A percentile compares a stretch with the other conserved stretches of the same genome.
phyloP scores from a whole-genome alignment of 1,139 yeast species.

The Geotrichum cucujoidarum region DNA sequence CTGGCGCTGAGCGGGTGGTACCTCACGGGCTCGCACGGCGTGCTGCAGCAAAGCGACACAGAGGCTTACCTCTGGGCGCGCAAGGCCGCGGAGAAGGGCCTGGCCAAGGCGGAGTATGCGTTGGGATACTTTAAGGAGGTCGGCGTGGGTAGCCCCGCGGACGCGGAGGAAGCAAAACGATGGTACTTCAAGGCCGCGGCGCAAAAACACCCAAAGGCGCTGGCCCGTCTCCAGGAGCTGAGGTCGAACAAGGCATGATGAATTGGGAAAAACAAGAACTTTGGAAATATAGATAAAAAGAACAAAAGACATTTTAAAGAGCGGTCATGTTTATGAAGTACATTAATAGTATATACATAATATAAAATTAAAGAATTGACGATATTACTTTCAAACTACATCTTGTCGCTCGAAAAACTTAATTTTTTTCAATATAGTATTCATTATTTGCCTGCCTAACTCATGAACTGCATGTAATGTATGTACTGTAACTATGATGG shows the following conservation, averaged over 20 bases:
- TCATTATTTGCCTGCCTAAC: too few species aligned
- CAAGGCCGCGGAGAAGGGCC: constrained; percentile 72
- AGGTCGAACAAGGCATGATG: neutral
- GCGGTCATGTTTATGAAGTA: too few species aligned
- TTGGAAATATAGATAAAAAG: too few species aligned
- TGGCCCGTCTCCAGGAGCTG: constrained; percentile 38
- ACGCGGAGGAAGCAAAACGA: constrained; percentile 45
- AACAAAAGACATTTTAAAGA: too few species aligned
- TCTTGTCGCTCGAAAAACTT: too few species aligned
- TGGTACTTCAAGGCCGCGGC: constrained; percentile 60
- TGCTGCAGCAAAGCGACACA: constrained; percentile 65
- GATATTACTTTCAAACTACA: too few species aligned
- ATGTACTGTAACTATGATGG: neutral
- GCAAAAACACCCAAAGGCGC: constrained; percentile 54
- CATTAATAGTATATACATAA: too few species aligned
- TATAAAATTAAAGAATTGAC: neutral
- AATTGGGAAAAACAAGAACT: too few species aligned
- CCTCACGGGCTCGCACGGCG: constrained; percentile 70
- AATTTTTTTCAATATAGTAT: too few species aligned
- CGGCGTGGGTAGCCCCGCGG: constrained; percentile 62
- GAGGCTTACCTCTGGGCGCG: constrained; percentile 90
- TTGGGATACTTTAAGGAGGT: constrained; percentile 76
- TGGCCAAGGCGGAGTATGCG: constrained; percentile 77
- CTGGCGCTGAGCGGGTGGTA: constrained; percentile 91
- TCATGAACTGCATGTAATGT: neutral